A percentile compares a stretch with the other conserved stretches of the same genome.
phyloP scores from a whole-genome alignment of 2,329 filamentous ascomycete species.

The Aspergillus awamori region DNA sequence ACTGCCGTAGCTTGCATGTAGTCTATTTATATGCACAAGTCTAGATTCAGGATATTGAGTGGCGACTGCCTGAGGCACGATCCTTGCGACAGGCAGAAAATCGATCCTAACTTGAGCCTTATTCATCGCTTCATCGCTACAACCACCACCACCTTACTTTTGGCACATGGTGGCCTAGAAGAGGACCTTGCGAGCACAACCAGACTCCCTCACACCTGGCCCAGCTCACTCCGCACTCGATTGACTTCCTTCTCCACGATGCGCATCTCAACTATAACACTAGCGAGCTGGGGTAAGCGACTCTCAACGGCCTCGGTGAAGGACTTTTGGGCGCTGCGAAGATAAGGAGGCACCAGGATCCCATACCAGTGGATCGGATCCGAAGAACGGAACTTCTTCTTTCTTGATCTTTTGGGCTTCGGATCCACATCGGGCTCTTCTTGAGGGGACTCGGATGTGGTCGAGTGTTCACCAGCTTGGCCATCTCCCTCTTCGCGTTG shows the following conservation, averaged over 20 bases:
- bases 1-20: background rate
- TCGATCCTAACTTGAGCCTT: too few relatives aligned
- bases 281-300: conserved; percentile 41
- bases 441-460: conserved; percentile 7
- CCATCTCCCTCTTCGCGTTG: background rate
- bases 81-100: too few relatives aligned
- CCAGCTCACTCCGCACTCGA: conserved; percentile 31
- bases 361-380: conserved; percentile 55
- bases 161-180: background rate
- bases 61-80: background rate
- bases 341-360: conserved; percentile 48
- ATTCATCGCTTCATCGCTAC: background rate
- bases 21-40: background rate
- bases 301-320: conserved; percentile 46
- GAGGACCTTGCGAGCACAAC: background rate
- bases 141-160: background rate
- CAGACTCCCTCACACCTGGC: conserved; percentile 3
- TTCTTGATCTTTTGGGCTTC: conserved; percentile 26
- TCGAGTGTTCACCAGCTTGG: background rate
- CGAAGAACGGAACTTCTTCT: conserved; percentile 34
- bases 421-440: conserved; percentile 10
- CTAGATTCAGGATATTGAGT: background rate
- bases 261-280: conserved; percentile 44
- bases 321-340: conserved; percentile 48
- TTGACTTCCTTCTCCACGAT: conserved; percentile 44